These are phyloP conservation scores for Dactylellina haptotyla DNA, from an alignment of 2,329 filamentous ascomycete genomes.

Conservation along the genomic window DNA sequence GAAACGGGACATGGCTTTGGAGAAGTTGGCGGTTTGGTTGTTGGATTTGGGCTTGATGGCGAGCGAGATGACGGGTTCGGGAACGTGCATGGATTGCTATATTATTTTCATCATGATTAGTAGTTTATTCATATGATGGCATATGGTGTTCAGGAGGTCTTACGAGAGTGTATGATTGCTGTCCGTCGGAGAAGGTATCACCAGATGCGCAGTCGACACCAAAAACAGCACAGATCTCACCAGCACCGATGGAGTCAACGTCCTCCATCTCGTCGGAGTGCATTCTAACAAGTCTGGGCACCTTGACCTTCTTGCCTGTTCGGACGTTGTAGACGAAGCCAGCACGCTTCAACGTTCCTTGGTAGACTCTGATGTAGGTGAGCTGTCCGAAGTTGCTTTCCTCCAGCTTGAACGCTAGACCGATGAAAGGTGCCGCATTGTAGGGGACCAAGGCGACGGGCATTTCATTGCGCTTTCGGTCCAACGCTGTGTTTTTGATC, in stretches of 20 bases:
- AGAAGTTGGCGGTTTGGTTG: slow-evolving; percentile 92
- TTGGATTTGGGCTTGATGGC: slow-evolving; percentile 96
- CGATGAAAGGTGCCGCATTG: slow-evolving; percentile 91
- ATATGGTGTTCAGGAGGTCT: slow-evolving; percentile 51
- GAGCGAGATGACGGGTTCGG: slow-evolving; percentile 96
- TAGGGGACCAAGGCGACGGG: slow-evolving; percentile 90
- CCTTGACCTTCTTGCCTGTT: slow-evolving; percentile 93
- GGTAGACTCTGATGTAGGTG: slow-evolving; percentile 98
- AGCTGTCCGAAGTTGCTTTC: slow-evolving; percentile 98
- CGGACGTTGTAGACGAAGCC: slow-evolving; percentile 92
- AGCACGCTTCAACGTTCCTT: slow-evolving; percentile 88
- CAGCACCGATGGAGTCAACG: slow-evolving; percentile 87
- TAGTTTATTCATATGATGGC: not conserved
- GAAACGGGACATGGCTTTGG: slow-evolving; percentile 98
- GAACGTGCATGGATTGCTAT: slow-evolving; percentile 89
- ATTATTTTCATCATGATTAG: slow-evolving; percentile 49
- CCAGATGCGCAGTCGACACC: slow-evolving; percentile 97
- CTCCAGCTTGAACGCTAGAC: slow-evolving; percentile 97
- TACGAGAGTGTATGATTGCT: slow-evolving; percentile 87
- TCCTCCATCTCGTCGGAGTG: slow-evolving; percentile 99
- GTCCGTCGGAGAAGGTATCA: slow-evolving; percentile 96
- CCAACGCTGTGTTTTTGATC: slow-evolving; percentile 87
- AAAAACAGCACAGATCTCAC: slow-evolving; percentile 98
- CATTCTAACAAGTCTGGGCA: slow-evolving; percentile 98
- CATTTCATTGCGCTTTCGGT: slow-evolving; percentile 80